Evolutionary conservation across 2,329 filamentous ascomycete species (phyloP), one percentile per base, ranked within the genome.

Genomic region (Ramularia endophylla): DNA sequence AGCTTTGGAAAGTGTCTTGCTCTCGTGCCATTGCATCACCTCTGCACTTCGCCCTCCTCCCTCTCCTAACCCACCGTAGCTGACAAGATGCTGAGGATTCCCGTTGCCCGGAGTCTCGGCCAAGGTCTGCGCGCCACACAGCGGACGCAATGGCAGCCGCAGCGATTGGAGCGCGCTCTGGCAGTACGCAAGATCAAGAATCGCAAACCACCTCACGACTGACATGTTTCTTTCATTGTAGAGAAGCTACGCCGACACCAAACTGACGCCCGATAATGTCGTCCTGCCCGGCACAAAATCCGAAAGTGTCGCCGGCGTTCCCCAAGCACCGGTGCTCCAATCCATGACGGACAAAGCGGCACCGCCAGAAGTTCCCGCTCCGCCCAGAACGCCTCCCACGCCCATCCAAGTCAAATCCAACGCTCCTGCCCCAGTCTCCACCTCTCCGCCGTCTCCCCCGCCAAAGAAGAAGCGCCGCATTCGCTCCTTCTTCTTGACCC

Each of bases 401-500:
- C 59, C 57, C 20, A 39, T 47, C 25, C 44, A 56, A 20, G 48
- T 52, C 31, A 41, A 47, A 18, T 40, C 54, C 1, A 37, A 17
- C 25, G 36, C 50, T 12, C 49, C 55, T 27, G 36, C 50, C 19
- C 47, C 56, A 13, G 48, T 53, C 5, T 51, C 52, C 4, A 52
- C 65, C 43, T 62, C 68, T 32, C 54, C 61, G 32, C 64, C 68
- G 12, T 65, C 65, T 50, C 68, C 55, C 55, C 71, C 71, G 69
- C 79, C 72, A 54, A 78, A 75, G 71, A 85, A 78, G 71, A 80
- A 61, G 73, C 77, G 85, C 50, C 79, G 85, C 44, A 78, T 95
- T 61, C 77, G 86, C 56, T 83, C 83, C 61, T 83, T 88, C 61
- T 68, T 95, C 43, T 68, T 89, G 52, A 85, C 85, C 40, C 67